A percentile compares a stretch with the other conserved stretches of the same genome.
phyloP scores from a whole-genome alignment of 164 flowering plant genomes.

The Protea cynaroides region DNA sequence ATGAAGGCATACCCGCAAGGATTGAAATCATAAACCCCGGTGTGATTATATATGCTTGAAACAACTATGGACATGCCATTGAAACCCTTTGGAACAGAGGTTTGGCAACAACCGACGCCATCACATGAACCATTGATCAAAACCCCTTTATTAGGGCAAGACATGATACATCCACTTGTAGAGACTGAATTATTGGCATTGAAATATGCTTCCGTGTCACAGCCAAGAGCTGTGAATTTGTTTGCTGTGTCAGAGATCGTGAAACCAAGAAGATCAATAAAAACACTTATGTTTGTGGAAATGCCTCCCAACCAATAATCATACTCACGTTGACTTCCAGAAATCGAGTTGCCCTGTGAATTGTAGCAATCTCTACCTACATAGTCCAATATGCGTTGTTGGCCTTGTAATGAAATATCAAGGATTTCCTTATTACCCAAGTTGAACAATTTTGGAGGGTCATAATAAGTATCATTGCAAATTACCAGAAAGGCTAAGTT shows the following conservation, averaged over 20 bases:
- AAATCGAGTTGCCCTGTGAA: neutral
- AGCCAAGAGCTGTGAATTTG: slow-evolving; percentile 16
- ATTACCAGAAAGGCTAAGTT: neutral
- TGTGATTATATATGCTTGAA: slow-evolving; percentile 7
- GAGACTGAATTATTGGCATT: neutral
- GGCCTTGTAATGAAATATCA: neutral
- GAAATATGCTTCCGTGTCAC: slow-evolving; percentile 9
- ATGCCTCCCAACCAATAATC: no score
- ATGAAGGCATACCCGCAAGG: slow-evolving; percentile 23
- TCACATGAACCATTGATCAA: neutral
- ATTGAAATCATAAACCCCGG: neutral
- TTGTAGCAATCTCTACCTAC: slow-evolving; percentile 1
- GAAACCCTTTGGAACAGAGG: slow-evolving; percentile 17
- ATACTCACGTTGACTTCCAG: neutral
- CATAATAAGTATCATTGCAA: slow-evolving; percentile 3
- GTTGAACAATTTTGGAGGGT: slow-evolving; percentile 1
- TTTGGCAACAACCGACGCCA: neutral
- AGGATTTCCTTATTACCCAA: neutral
- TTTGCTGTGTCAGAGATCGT: slow-evolving; percentile 9
- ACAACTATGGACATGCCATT: neutral
- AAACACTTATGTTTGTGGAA: no score
- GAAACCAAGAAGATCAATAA: no score
- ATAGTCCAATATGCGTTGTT: neutral
- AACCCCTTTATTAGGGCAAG: slow-evolving; percentile 1
- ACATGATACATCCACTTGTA: slow-evolving; percentile 10